Conservation (phyloP, 2,329 filamentous ascomycete genomes). For the Colletotrichum filicis region DNA sequence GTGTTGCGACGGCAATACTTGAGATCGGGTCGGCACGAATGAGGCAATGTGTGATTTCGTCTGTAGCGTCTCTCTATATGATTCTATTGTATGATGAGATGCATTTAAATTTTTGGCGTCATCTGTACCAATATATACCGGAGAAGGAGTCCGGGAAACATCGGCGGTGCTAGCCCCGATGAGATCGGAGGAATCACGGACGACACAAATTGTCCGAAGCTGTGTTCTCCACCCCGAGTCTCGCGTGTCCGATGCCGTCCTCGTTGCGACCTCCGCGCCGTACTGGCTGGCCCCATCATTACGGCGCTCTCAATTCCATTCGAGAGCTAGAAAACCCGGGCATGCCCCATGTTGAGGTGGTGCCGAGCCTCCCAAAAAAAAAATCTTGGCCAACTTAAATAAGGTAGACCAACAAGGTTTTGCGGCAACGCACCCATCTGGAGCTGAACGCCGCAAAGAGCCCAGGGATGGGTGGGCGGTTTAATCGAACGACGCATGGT, state of each 20-base stretch:
- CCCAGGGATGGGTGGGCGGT: not conserved
- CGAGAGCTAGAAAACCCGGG: not conserved
- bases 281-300: not conserved
- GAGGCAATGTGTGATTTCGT: not conserved
- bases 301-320: not conserved
- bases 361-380: no score
- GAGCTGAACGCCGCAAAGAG: not conserved
- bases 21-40: not conserved
- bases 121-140: not conserved
- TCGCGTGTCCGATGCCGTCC: not conserved
- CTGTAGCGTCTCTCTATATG: not conserved
- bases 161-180: not conserved
- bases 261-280: not conserved
- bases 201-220: conserved; percentile 21
- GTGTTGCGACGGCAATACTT: no score
- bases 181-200: conserved; percentile 13
- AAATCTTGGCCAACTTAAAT: not conserved
- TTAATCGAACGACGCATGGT: not conserved
- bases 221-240: not conserved
- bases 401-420: not conserved
- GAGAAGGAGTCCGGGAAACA: not conserved
- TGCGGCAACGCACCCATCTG: not conserved
- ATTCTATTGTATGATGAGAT: not conserved
- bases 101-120: not conserved
- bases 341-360: not conserved